phyloP scores from a whole-genome alignment of 768 basidiomycete species.

The Favolaschia claudopus region DNA sequence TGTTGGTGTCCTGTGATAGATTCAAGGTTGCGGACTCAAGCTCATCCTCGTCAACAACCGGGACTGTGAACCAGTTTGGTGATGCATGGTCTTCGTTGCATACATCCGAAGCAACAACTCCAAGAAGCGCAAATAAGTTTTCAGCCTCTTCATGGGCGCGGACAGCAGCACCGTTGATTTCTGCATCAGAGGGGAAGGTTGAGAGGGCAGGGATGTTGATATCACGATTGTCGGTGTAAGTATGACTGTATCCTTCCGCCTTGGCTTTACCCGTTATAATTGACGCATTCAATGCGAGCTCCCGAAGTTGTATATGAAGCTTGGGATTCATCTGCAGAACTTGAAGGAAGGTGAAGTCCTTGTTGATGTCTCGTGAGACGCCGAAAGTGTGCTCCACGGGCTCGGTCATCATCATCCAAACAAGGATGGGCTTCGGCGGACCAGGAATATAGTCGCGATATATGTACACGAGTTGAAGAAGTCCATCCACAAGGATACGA shows the following conservation, averaged over 20 bases:
- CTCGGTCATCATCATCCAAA: constrained; percentile 42
- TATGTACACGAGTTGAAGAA: constrained; percentile 39
- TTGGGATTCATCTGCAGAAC: constrained; percentile 38
- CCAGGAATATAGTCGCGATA: constrained; percentile 40
- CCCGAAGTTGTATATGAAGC: constrained; percentile 31
- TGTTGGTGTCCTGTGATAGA: too few relatives aligned
- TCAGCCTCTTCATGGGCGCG: constrained; percentile 31
- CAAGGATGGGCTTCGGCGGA: constrained; percentile 34
- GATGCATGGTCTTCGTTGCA: not conserved
- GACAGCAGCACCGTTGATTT: constrained; percentile 27
- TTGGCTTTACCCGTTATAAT: constrained; percentile 25
- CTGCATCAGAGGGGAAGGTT: constrained; percentile 27
- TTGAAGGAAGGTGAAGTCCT: constrained; percentile 45
- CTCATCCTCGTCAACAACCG: not conserved
- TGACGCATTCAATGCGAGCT: constrained; percentile 22
- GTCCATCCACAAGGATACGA: constrained; percentile 38
- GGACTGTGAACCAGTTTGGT: not conserved
- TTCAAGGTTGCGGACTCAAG: too few relatives aligned
- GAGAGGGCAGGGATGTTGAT: constrained; percentile 28
- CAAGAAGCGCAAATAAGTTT: constrained; percentile 28
- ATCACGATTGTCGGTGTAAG: constrained; percentile 31
- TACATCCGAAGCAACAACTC: constrained; percentile 18
- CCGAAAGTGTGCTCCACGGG: too few relatives aligned
- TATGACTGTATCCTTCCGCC: constrained; percentile 37
- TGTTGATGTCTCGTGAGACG: constrained; percentile 31